Conservation (phyloP, 1,284 basidiomycete species). For the Amylostereum areolatum region DNA sequence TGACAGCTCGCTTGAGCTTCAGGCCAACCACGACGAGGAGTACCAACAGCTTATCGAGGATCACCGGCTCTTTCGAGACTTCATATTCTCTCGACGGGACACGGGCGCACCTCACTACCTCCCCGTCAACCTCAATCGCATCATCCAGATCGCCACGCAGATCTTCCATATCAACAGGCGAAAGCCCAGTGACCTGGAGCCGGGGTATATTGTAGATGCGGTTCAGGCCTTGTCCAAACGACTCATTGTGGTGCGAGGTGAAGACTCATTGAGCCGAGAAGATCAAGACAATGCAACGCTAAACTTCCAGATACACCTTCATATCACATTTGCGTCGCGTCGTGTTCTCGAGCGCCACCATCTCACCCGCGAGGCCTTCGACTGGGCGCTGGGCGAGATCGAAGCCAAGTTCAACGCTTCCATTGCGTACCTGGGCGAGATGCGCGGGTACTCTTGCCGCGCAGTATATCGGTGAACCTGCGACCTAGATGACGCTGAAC, state of each 20-base stretch:
- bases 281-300: slow-evolving; percentile 89
- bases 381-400: slow-evolving; percentile 96
- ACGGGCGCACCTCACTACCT: slow-evolving; percentile 74
- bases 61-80: slow-evolving; percentile 68
- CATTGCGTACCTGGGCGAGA: slow-evolving; percentile 91
- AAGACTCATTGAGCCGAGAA: slow-evolving; percentile 70
- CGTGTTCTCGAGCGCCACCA: slow-evolving; percentile 84
- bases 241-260: slow-evolving; percentile 83
- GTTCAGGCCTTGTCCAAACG: slow-evolving; percentile 68
- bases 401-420: slow-evolving; percentile 93
- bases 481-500: slow-evolving; percentile 97
- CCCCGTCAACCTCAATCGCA: slow-evolving; percentile 91
- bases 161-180: slow-evolving; percentile 96
- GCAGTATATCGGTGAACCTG: slow-evolving; percentile 98
- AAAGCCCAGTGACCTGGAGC: slow-evolving; percentile 90
- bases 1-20: slow-evolving; percentile 85
- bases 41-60: slow-evolving; percentile 75
- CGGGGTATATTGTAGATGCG: slow-evolving; percentile 79
- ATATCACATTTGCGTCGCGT: slow-evolving; percentile 81
- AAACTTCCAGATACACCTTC: slow-evolving; percentile 89
- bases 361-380: slow-evolving; percentile 87
- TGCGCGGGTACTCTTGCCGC: slow-evolving; percentile 98
- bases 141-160: slow-evolving; percentile 93
- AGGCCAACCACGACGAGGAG: slow-evolving; percentile 86
- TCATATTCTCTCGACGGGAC: slow-evolving; percentile 81